Percentiles rank a stretch among this genome's conserved stretches.
Evolutionary conservation across 106 monocot species (phyloP).

Genomic region (Triglochin maritima): DNA sequence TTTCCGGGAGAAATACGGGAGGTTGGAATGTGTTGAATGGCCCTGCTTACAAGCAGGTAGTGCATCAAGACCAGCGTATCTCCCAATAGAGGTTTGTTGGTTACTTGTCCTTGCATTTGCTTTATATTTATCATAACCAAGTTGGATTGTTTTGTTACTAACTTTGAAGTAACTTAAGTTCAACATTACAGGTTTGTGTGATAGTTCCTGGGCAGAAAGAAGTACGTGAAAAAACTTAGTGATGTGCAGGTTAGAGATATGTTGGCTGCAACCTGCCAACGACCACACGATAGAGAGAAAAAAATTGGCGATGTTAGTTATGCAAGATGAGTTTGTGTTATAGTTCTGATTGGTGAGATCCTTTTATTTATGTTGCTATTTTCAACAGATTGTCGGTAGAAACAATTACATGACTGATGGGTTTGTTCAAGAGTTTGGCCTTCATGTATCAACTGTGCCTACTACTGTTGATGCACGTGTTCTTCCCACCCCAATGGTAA

Average conservation of each 20-base stretch:
- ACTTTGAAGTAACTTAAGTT: background rate
- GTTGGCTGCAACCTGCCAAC: constrained; percentile 21
- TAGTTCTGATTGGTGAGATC: no score
- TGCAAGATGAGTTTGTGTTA: no score
- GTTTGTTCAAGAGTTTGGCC: constrained; percentile 50
- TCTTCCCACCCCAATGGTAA: constrained; percentile 44
- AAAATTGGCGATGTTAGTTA: background rate
- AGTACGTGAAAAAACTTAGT: constrained; percentile 35
- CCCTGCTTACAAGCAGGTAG: constrained; percentile 33
- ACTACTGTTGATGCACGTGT: constrained; percentile 42
- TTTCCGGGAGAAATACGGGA: constrained; percentile 22
- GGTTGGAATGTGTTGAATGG: constrained; percentile 3
- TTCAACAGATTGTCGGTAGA: constrained; percentile 21
- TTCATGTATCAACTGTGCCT: constrained; percentile 16
- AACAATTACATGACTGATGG: constrained; percentile 42
- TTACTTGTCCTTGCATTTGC: background rate
- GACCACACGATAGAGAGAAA: constrained; percentile 15
- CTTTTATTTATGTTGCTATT: no score
- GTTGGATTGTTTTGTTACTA: no score
- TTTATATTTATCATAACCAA: background rate
- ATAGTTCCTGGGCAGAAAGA: constrained; percentile 39
- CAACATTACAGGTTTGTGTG: constrained; percentile 22
- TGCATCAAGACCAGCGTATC: constrained; percentile 24
- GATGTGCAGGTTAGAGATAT: constrained; percentile 25
- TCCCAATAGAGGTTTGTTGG: constrained; percentile 40